Evolutionary conservation across 2,329 filamentous ascomycete genomes (phyloP), one percentile per base, ranked within the genome.

Genomic region (Ceratocystis huliohia): DNA sequence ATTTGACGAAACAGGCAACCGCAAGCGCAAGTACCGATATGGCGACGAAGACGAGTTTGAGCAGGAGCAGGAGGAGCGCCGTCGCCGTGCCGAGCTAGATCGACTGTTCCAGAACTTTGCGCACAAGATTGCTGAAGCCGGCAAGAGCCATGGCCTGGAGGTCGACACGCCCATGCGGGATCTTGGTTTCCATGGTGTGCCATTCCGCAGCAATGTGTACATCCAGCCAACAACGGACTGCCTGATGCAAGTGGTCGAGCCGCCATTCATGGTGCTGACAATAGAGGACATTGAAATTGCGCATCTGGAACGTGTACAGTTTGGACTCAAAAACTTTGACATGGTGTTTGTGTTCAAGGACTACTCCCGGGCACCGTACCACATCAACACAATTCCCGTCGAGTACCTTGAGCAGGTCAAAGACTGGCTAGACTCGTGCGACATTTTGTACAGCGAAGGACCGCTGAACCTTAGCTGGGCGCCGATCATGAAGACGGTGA

Each of bases 401-500:
- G 94, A 99, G 74, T 90, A 88, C 2, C 82, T 99, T 2, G 94
- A 99, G 71, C 87, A 90, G 65, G 93, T 99, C 70, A 97, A 97
- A 77, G 95, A 99, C 73, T 99, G 94, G 87, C 84, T 99, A 8
- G 93, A 99, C 76, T 92, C 88, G 1, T 92, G 94, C 61, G 93
- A 99, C 73, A 96, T 99, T 73, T 87, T 94, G 20, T 97, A 87
- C 79, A 89, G 86, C 13, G 95, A 99, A 76, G 94, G 94, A 67
- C 94, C 93, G 1, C 85, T 99, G 71, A 99, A 99, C 78, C 82
- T 99, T 67, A 97, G 97, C 81, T 99, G 94, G 94, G 88, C 89
- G 10, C 96, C 92, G 17, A 99, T 99, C 74, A 99, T 99, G 91
- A 99, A 99, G 82, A 99, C 94, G 0, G 92, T 99, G 30, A 93